Percentiles rank a stretch among this genome's conserved stretches.
These are phyloP conservation scores for Mycena chlorophos DNA, from an alignment of 768 basidiomycete genomes.

Conservation along the genomic window DNA sequence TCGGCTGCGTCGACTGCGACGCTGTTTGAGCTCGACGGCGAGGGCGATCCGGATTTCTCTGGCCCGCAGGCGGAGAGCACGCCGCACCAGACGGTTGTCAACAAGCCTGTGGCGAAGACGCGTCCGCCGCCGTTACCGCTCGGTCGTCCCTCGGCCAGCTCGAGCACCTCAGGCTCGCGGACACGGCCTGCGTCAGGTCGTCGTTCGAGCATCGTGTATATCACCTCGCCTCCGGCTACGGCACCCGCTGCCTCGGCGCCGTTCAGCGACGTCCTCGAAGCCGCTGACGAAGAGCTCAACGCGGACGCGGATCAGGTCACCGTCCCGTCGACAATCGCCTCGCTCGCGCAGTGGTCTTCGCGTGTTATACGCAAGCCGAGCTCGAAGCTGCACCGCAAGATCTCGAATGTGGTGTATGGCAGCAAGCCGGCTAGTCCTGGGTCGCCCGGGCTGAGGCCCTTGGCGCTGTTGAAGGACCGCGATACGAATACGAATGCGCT, in stretches of 20 bases:
- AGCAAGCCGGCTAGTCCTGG: slow-evolving; percentile 35
- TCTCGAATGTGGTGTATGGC: slow-evolving; percentile 30
- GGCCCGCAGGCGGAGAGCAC: slow-evolving; percentile 65
- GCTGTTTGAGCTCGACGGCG: slow-evolving; percentile 55
- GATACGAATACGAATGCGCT: slow-evolving; percentile 38
- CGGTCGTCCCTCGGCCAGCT: slow-evolving; percentile 16
- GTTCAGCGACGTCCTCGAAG: slow-evolving; percentile 5
- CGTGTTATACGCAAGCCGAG: slow-evolving; percentile 54
- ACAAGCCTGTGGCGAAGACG: slow-evolving; percentile 33
- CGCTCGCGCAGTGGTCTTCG: slow-evolving; percentile 49
- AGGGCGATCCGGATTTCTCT: too few species aligned
- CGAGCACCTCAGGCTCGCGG: background rate
- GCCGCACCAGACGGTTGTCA: slow-evolving; percentile 50
- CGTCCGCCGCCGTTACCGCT: slow-evolving; percentile 38
- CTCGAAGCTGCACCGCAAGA: slow-evolving; percentile 46
- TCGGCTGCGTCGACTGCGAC: slow-evolving; percentile 65
- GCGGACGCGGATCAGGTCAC: too few species aligned
- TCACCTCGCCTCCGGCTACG: slow-evolving; percentile 50
- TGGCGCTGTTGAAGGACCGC: slow-evolving; percentile 64
- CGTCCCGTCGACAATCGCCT: slow-evolving; percentile 36
- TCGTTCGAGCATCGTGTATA: slow-evolving; percentile 65
- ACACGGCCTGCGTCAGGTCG: slow-evolving; percentile 25
- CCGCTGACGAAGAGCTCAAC: slow-evolving; percentile 11
- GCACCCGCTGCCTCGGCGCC: slow-evolving; percentile 25
- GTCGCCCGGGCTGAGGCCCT: slow-evolving; percentile 56